phyloP scores from a whole-genome alignment of 352 stramenopile genomes.

The Globisporangium okanoganense region DNA sequence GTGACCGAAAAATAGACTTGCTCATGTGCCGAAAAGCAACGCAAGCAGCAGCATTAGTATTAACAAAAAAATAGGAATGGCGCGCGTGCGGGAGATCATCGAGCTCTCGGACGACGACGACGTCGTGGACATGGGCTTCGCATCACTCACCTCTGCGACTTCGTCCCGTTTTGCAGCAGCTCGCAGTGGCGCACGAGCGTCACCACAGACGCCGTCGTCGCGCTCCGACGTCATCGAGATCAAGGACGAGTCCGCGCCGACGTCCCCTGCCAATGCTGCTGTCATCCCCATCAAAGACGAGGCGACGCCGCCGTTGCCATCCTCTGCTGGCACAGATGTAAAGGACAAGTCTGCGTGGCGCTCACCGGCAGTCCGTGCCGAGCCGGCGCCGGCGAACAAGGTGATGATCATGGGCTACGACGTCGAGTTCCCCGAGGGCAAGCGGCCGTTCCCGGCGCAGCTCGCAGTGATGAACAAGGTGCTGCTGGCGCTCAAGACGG shows the following conservation, averaged over 20 bases:
- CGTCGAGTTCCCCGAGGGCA: slow-evolving; percentile 74
- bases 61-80: neutral
- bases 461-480: slow-evolving; percentile 88
- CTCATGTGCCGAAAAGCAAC: too few relatives aligned
- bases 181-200: neutral
- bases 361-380: neutral
- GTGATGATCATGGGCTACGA: slow-evolving; percentile 86
- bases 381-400: slow-evolving; percentile 8
- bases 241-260: neutral
- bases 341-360: neutral
- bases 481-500: slow-evolving; percentile 69
- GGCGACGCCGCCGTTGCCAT: neutral
- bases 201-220: neutral
- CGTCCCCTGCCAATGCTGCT: neutral
- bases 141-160: neutral
- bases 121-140: neutral
- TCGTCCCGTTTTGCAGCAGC: neutral
- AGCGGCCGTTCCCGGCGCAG: slow-evolving; percentile 81
- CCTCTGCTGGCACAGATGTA: neutral
- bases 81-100: slow-evolving; percentile 2
- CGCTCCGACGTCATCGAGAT: slow-evolving; percentile 7
- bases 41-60: neutral
- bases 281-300: neutral
- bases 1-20: too few relatives aligned
- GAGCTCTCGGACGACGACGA: slow-evolving; percentile 6